Evolutionary conservation across 2,329 filamentous ascomycete species (phyloP), one percentile per base, ranked within the genome.

Genomic region (Trichophyton equinum): DNA sequence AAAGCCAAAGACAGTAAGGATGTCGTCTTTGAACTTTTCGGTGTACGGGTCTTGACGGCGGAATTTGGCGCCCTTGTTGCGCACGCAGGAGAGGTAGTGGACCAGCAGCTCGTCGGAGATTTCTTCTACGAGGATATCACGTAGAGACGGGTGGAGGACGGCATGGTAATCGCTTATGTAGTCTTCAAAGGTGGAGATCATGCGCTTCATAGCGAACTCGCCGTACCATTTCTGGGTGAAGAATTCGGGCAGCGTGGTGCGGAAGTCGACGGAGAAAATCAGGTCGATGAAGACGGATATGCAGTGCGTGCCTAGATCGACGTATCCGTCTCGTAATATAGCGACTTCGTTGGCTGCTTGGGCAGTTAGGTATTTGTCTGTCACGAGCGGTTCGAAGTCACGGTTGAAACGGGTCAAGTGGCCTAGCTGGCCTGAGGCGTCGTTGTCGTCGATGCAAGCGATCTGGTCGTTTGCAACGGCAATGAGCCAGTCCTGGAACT

Each of bases 391-490:
- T 70, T 89, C 87, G 70, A 95, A 87, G 69, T 94, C 89, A 67
- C 86, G 84, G 67, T 85, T 85, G 82, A 96, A 96, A 68, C 87
- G 86, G 3, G 89, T 86, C 57, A 97, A 81, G 76, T 96, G 96
- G 33, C 88, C 89, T 27, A 88, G 78, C 36, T 87, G 85, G 59
- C 89, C 87, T 63, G 89, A 87, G 66, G 87, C 87, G 70, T 81
- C 76, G 62, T 83, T 84, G 72, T 97, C 95, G 73, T 97, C 94
- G 69, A 99, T 96, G 74, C 91, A 96, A 61, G 91, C 91, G 71
- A 99, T 97, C 74, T 99, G 94, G 75, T 99, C 94, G 76, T 99
- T 99, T 67, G 95, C 94, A 61, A 95, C 90, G 53, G 94, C 91
- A 59, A 99, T 85, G 61, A 99, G 86, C 91, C 92, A 99, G 76